Base-by-base conservation (phyloP, 2,329 filamentous ascomycete genomes). In the Arthrobotrys musiformis region DNA sequence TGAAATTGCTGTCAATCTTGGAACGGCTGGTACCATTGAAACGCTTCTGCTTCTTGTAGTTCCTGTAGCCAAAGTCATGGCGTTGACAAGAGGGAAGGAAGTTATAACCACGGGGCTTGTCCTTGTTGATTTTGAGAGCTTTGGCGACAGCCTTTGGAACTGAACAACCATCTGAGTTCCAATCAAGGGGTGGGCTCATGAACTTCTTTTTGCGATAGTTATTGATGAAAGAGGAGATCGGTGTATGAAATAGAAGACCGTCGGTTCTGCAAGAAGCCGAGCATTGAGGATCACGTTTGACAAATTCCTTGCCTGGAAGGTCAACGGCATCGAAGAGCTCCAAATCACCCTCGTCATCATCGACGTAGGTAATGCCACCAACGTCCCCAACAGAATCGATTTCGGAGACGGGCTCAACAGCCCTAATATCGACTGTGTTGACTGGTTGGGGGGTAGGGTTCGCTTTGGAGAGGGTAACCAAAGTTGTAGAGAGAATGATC, bases 61-160 rank as follows among this genome's bases (percentile, higher is more conserved):
- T 89, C 40, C 84, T 82, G 81, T 87, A 87, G 0, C 86, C 86
- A 81, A 89, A 89, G 80, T 88, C 87, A 76, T 89, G 87, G 9
- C 87, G 86, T 68, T 86, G 81, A 82, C 86, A 87, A n/a, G 84
- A 85, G 0, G 83, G 84, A 2, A 82, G 24, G 40, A 86, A 86
- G 4, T 83, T 82, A 79, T 85, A 86, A 6, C 83, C 83, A 44
- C 85, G 83, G 0, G 85, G 85, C 80, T 86, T 58, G 40, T 73
- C 50, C 30, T 73, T 73, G 42, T 64, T 52, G 17, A 66, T 37
- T n/a, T 48, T 50, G 48, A 58, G 60, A 6, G 48, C 60, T 26
- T 35, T 24, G n/a, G 60, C 61, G 17, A 60, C 37, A 9, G 30
- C 19, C 3, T 54, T 44, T 17, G 60, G 69, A 13, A 73, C 50